Evolutionary conservation across 2,329 filamentous ascomycete genomes (phyloP).

Genomic region (Neofusicoccum laricinum): DNA sequence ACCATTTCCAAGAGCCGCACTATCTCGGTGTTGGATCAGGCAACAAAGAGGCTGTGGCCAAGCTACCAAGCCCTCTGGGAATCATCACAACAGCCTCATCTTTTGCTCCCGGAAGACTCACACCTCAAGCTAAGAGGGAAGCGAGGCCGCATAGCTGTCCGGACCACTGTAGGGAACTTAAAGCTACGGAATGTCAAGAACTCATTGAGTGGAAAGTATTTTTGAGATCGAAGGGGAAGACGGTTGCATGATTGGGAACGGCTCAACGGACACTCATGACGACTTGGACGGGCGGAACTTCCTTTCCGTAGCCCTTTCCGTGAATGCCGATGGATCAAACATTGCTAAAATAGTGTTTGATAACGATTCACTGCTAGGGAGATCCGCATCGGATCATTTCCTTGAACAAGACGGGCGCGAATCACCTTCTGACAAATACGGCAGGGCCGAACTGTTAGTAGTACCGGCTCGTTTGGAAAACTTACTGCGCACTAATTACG

Average conservation of each 20-base stretch:
- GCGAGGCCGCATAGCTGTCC: too few relatives aligned
- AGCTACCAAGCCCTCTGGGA: background rate
- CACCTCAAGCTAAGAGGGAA: too few relatives aligned
- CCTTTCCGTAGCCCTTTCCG: background rate
- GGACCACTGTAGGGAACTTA: too few relatives aligned
- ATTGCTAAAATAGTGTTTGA: background rate
- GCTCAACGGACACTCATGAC: background rate
- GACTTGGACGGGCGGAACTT: background rate
- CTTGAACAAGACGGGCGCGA: background rate
- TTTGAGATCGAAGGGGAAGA: too few relatives aligned
- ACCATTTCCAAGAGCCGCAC: background rate
- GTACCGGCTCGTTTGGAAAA: background rate
- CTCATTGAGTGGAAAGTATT: too few relatives aligned
- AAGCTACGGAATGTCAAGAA: too few relatives aligned
- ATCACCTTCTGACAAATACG: background rate
- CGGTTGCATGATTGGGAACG: background rate
- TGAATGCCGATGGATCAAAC: background rate
- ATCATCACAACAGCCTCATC: too few relatives aligned
- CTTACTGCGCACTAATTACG: background rate
- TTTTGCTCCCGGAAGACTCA: too few relatives aligned
- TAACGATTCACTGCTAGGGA: background rate
- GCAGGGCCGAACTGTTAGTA: background rate
- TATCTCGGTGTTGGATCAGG: background rate
- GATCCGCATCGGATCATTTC: background rate
- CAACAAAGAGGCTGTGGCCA: background rate